Conservation (phyloP, 2,329 filamentous ascomycete genomes). For the Colletotrichum sp. region DNA sequence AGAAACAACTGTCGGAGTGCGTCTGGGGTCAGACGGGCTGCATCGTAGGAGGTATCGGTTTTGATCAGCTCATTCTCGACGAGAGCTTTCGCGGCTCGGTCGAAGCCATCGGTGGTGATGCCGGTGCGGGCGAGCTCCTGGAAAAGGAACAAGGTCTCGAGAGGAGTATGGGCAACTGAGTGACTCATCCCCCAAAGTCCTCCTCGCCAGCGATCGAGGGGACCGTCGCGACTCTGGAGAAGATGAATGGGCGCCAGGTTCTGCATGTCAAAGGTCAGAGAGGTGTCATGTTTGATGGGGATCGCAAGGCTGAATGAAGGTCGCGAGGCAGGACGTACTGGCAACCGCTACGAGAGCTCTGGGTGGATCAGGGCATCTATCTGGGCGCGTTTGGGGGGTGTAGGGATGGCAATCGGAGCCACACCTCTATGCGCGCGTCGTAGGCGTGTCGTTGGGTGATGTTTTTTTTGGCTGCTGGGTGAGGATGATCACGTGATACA, state of each 20-base stretch:
- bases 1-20: slow-evolving; percentile 81
- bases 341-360: slow-evolving; percentile 21
- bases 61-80: slow-evolving; percentile 76
- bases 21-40: slow-evolving; percentile 75
- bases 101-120: slow-evolving; percentile 69
- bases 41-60: slow-evolving; percentile 74
- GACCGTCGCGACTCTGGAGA: slow-evolving; percentile 56
- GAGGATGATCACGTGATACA: slow-evolving; percentile 5
- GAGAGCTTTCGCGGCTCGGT: slow-evolving; percentile 75
- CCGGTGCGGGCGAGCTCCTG: slow-evolving; percentile 76
- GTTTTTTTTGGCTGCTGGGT: slow-evolving; percentile 3
- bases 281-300: slow-evolving; percentile 4
- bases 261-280: slow-evolving; percentile 24
- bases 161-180: slow-evolving; percentile 74
- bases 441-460: slow-evolving; percentile 8
- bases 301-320: slow-evolving; percentile 9
- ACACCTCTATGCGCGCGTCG: slow-evolving; percentile 12
- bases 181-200: slow-evolving; percentile 61
- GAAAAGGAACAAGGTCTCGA: slow-evolving; percentile 87
- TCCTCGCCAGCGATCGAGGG: slow-evolving; percentile 62
- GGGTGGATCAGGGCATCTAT: slow-evolving; percentile 20
- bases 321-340: slow-evolving; percentile 22
- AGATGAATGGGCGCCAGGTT: slow-evolving; percentile 63
- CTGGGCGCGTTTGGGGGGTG: slow-evolving; percentile 10
- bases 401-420: slow-evolving; percentile 10